These are phyloP conservation scores for Endotrypanum monterogeii DNA, from an alignment of 208 protist species.

Conservation along the genomic window DNA sequence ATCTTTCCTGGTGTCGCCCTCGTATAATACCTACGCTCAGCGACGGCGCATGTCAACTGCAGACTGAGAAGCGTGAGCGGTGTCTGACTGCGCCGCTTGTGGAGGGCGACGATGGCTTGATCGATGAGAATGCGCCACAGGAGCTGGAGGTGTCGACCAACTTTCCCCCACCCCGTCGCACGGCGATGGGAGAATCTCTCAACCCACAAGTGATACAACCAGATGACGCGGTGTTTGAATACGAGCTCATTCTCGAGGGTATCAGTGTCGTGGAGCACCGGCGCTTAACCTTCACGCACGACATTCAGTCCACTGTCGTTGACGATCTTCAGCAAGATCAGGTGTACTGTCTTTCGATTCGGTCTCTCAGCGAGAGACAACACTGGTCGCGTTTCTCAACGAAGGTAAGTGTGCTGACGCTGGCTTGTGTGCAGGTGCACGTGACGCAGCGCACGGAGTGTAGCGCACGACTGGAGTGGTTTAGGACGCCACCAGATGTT, in stretches of 20 bases:
- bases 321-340: constrained; percentile 71
- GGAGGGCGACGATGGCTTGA: constrained; percentile 9
- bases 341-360: constrained; percentile 83
- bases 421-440: constrained; percentile 56
- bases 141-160: not conserved
- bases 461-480: constrained; percentile 69
- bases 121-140: constrained; percentile 18
- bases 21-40: constrained; percentile 43
- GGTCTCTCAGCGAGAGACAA: constrained; percentile 73
- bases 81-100: not conserved
- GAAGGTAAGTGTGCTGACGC: constrained; percentile 81
- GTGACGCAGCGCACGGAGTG: constrained; percentile 78
- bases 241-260: constrained; percentile 77
- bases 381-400: constrained; percentile 87
- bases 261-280: constrained; percentile 57
- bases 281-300: constrained; percentile 52
- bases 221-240: constrained; percentile 76
- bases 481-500: constrained; percentile 48
- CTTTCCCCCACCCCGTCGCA: not conserved
- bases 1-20: constrained; percentile 78
- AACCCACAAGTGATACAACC: constrained; percentile 56
- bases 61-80: constrained; percentile 2
- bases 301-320: constrained; percentile 54
- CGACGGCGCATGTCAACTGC: not conserved
- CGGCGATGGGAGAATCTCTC: not conserved